These are phyloP conservation scores for Boletus speciosus DNA, from an alignment of 768 basidiomycete species.

Conservation along the genomic window DNA sequence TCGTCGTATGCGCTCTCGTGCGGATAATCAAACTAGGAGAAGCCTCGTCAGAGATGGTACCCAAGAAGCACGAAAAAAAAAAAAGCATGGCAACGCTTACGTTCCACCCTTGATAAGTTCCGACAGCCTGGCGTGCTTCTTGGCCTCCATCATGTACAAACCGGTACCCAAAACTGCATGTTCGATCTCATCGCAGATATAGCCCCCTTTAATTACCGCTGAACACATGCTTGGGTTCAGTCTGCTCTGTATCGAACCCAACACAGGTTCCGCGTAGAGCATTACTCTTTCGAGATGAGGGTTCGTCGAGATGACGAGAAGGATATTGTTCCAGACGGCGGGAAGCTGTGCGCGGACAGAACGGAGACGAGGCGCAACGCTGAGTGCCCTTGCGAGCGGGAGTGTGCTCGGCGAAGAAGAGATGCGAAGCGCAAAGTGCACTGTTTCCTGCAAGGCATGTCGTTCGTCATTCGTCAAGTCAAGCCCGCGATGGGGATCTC, in stretches of 20 bases:
- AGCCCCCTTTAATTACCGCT: constrained; percentile 12
- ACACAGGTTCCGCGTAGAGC: constrained; percentile 27
- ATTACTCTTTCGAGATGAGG: constrained; percentile 46
- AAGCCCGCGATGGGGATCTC: background rate
- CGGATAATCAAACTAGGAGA: constrained; percentile 32
- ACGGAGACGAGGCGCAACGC: constrained; percentile 42
- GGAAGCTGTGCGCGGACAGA: constrained; percentile 53
- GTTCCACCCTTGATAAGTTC: constrained; percentile 57
- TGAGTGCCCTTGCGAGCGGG: constrained; percentile 35
- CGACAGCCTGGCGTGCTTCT: constrained; percentile 46
- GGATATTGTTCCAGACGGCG: constrained; percentile 53
- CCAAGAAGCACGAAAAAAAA: background rate
- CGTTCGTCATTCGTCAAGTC: constrained; percentile 8
- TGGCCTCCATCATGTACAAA: constrained; percentile 56
- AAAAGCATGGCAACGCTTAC: constrained; percentile 28
- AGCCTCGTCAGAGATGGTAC: background rate
- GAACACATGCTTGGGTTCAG: background rate
- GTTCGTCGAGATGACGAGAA: constrained; percentile 49
- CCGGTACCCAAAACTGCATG: constrained; percentile 45
- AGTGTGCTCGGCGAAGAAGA: constrained; percentile 36
- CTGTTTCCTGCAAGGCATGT: constrained; percentile 40
- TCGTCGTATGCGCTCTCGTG: constrained; percentile 35
- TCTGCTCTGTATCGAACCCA: constrained; percentile 8
- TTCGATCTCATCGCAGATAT: constrained; percentile 14
- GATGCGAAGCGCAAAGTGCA: constrained; percentile 54